Evolutionary conservation across 2,329 filamentous ascomycete genomes (phyloP), one percentile per base, ranked within the genome.

Genomic region (Penicillium sumatraense): DNA sequence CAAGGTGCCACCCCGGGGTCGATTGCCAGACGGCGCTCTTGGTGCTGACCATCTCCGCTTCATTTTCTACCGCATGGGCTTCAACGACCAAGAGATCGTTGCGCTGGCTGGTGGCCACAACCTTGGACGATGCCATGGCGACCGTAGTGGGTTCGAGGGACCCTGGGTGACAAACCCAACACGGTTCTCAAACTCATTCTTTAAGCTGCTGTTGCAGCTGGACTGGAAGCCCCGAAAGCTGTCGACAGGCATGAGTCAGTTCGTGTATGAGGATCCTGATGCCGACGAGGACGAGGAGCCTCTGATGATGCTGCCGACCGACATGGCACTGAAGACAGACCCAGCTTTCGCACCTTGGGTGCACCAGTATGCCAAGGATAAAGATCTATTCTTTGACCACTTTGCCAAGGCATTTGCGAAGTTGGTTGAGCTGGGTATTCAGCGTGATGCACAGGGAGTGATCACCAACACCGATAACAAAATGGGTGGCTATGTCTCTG

Each of bases 251-350:
- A 66, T 83, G 16, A 72, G 76, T 51, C 84, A 87, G 72, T 88
- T 85, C 67, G 80, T 82, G 41, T 84, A 84, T 62, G 79, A 80
- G 45, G 84, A 86, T 58, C 82, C 85, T 44, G 82, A 86, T 61
- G 66, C 69, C 18, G 72, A 73, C 51, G 75, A 76, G 61, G 68
- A 67, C 35, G 80, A 80, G 41, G 80, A 81, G 54, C 81, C 82
- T 53, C 72, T 88, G 38, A 88, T 88, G 86, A 88, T 88, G 86
- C 67, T 88, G 66, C 85, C 85, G 0, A 86, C 85, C 2, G 85
- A 88, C 66, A 81, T 88, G 64, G 81, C 84, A 4, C 74, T 88
- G 35, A 71, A 81, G 3, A 74, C 78, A 1, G 85, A 88, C 59
- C 68, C 75, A 2, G 66, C 60, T 5, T 88, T 88, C 67, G 68